Evolutionary conservation across 352 stramenopile genomes (phyloP).

Genomic region (Thalassiosira mediterranea): DNA sequence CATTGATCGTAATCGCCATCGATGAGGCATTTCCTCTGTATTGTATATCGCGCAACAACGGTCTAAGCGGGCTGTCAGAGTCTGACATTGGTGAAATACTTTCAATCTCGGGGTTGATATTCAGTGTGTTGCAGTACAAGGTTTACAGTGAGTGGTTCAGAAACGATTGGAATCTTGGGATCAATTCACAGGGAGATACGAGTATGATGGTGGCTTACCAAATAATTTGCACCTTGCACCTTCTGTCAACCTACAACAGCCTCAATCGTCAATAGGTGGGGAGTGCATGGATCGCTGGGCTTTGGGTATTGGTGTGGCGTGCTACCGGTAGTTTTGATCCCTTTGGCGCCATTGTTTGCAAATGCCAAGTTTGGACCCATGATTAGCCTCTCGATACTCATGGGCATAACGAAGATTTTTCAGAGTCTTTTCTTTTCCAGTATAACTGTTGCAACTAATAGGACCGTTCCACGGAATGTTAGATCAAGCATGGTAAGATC

Average conservation of each 20-base stretch:
- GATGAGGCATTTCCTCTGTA: conserved; percentile 74
- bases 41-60: conserved; percentile 64
- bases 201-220: no score
- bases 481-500: conserved; percentile 59
- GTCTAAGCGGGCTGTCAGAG: conserved; percentile 60
- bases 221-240: no score
- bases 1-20: conserved; percentile 57
- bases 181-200: no score
- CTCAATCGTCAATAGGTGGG: conserved; percentile 20
- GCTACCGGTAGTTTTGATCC: conserved; percentile 29
- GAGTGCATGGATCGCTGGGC: conserved; percentile 8
- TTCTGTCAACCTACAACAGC: no score
- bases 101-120: conserved; percentile 58
- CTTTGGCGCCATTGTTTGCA: conserved; percentile 34
- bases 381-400: conserved; percentile 32
- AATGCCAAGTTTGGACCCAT: conserved; percentile 12
- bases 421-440: conserved; percentile 51
- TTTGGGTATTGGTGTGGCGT: conserved; percentile 13
- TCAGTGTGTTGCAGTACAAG: conserved; percentile 58
- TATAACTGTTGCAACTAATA: conserved; percentile 58
- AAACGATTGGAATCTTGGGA: no score
- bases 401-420: conserved; percentile 51
- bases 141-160: no score
- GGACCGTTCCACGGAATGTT: conserved; percentile 47
- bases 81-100: conserved; percentile 66